These are phyloP conservation scores for Puccinia novopanici DNA, from an alignment of 1,284 basidiomycete genomes.

Conservation along the genomic window DNA sequence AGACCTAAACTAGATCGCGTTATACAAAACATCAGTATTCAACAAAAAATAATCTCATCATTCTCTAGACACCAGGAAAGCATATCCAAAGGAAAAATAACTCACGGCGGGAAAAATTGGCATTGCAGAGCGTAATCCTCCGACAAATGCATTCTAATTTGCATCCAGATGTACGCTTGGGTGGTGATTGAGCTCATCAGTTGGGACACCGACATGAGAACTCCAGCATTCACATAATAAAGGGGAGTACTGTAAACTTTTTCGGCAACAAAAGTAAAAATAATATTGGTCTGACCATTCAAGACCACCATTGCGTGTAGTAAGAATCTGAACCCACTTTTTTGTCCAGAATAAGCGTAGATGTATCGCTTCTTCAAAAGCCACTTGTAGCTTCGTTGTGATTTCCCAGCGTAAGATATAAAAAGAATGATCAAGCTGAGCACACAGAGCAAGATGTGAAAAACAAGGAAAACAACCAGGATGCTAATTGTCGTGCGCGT, in stretches of 20 bases:
- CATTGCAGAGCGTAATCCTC: neutral
- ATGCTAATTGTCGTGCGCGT: neutral
- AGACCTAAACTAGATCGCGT: neutral
- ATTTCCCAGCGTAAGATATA: neutral
- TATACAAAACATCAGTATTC: neutral
- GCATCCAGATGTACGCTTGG: conserved; percentile 26
- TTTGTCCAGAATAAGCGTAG: neutral
- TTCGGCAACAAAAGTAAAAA: neutral
- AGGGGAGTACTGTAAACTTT: conserved; percentile 18
- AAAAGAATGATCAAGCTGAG: conserved; percentile 19
- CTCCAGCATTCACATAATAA: conserved; percentile 9
- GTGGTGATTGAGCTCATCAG: conserved; percentile 1
- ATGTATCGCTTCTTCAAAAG: neutral
- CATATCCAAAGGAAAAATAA: neutral
- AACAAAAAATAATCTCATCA: neutral
- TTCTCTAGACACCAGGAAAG: too few relatives aligned
- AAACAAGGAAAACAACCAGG: neutral
- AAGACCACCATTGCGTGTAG: neutral
- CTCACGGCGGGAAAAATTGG: conserved; percentile 9
- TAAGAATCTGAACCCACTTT: neutral
- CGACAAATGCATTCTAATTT: conserved; percentile 3
- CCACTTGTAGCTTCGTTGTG: neutral
- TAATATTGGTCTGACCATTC: neutral
- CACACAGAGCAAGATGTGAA: neutral
- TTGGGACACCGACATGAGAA: conserved; percentile 4